Conservation (phyloP, 495 filamentous ascomycete genomes). For the Darksidea phi region DNA sequence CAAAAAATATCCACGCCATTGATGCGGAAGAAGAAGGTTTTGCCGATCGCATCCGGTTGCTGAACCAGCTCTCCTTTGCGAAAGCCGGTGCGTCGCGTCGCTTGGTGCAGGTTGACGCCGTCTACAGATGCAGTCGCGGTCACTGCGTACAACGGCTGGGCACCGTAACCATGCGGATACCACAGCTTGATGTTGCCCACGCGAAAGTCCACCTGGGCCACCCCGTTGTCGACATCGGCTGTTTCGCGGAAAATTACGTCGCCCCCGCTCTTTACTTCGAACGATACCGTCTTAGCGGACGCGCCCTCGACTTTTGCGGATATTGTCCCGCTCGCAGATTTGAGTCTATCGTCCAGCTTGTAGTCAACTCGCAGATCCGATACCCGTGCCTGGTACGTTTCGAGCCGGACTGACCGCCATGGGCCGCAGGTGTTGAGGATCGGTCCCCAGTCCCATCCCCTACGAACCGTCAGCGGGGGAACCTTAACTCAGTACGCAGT, state of each 20-base stretch:
- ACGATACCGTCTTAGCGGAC: conserved; percentile 32
- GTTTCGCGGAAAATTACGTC: conserved; percentile 35
- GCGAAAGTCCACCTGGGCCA: conserved; percentile 39
- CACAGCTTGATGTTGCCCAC: conserved; percentile 40
- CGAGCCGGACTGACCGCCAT: conserved; percentile 42
- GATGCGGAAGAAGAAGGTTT: conserved; percentile 45
- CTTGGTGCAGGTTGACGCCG: conserved; percentile 35
- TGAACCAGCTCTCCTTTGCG: conserved; percentile 44
- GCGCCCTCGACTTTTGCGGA: conserved; percentile 37
- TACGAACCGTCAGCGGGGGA: conserved; percentile 16
- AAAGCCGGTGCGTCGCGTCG: conserved; percentile 40
- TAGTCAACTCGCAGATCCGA: conserved; percentile 41
- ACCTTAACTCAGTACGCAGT: too few relatives aligned
- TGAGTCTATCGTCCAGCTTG: conserved; percentile 33
- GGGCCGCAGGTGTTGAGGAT: conserved; percentile 44
- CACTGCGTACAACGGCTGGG: conserved; percentile 41
- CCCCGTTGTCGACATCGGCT: conserved; percentile 35
- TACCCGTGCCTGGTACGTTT: conserved; percentile 40
- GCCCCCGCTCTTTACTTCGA: conserved; percentile 30
- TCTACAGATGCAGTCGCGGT: conserved; percentile 37
- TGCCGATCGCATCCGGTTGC: conserved; percentile 41
- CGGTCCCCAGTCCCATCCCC: conserved; percentile 46
- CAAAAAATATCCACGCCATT: conserved; percentile 45
- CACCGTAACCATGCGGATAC: conserved; percentile 46
- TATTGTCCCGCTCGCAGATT: conserved; percentile 37